phyloP scores from a whole-genome alignment of 495 filamentous ascomycete species.

The Aspergillus heteromorphus region DNA sequence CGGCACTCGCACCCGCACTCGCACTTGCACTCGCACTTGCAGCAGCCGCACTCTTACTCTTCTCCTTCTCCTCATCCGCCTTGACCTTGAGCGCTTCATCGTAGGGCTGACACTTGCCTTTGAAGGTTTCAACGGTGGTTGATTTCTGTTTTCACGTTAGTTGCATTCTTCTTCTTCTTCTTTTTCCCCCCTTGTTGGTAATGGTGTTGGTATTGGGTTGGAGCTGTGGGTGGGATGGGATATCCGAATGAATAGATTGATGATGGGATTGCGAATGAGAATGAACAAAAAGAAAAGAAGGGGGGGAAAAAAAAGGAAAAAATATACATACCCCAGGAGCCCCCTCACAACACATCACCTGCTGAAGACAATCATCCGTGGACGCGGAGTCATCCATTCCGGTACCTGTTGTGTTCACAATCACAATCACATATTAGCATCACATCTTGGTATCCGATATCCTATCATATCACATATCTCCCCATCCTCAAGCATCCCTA shows the following conservation, averaged over 20 bases:
- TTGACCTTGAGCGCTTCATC: slow-evolving; percentile 23
- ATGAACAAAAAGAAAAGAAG: background rate
- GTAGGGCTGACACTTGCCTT: slow-evolving; percentile 21
- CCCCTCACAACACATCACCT: slow-evolving; percentile 31
- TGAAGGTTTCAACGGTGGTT: background rate
- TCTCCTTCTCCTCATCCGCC: slow-evolving; percentile 8
- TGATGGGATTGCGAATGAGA: background rate
- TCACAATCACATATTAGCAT: background rate
- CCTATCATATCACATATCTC: background rate
- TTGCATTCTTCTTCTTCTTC: too few relatives aligned
- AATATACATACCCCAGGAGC: slow-evolving; percentile 13
- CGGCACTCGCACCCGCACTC: too few relatives aligned
- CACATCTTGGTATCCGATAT: slow-evolving; percentile 12
- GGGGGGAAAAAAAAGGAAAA: background rate
- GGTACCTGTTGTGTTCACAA: slow-evolving; percentile 5
- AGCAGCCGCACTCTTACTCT: too few relatives aligned
- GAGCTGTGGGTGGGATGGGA: too few relatives aligned
- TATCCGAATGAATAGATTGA: too few relatives aligned
- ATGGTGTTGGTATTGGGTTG: too few relatives aligned
- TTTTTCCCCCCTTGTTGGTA: too few relatives aligned
- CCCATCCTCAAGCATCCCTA: background rate
- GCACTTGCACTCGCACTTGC: too few relatives aligned
- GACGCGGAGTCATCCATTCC: slow-evolving; percentile 15
- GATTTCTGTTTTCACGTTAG: too few relatives aligned
- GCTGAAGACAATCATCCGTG: slow-evolving; percentile 16